Conservation (phyloP, 176 grass and related monocot genomes). For the Triticum timopheevii region DNA sequence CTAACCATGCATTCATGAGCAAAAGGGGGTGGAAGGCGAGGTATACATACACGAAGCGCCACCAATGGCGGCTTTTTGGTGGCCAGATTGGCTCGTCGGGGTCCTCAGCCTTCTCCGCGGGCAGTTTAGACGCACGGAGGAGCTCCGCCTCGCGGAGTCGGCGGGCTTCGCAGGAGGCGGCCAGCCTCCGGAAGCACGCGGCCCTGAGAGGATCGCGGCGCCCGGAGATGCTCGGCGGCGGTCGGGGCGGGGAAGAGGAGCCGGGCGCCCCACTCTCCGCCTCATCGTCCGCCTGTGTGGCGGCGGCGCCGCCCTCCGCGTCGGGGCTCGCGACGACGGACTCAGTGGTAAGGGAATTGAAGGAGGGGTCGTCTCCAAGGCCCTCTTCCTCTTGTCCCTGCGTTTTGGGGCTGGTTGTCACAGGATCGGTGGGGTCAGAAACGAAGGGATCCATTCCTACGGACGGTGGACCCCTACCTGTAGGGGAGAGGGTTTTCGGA, state of each 20-base stretch:
- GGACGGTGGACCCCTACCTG: not conserved
- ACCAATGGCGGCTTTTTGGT: conserved; percentile 13
- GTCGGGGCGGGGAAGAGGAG: not conserved
- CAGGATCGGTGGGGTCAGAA: not conserved
- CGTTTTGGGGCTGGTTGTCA: not conserved
- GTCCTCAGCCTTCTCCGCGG: not conserved
- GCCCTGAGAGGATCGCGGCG: conserved; percentile 11
- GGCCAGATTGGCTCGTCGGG: not conserved
- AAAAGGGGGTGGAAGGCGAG: not conserved
- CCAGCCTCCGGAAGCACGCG: conserved; percentile 20
- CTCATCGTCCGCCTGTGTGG: not conserved
- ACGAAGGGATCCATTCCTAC: not conserved
- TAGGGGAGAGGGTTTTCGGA: not conserved
- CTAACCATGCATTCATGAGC: no score
- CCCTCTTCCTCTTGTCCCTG: no score
- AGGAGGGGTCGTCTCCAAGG: not conserved
- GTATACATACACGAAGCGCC: conserved; percentile 11
- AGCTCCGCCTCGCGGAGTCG: not conserved
- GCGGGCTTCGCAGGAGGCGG: not conserved
- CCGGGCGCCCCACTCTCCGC: not conserved
- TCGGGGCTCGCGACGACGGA: not conserved
- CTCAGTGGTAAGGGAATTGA: not conserved
- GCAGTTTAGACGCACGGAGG: not conserved
- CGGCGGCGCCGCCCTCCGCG: not conserved
- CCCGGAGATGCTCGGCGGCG: not conserved